A percentile compares a stretch with the other conserved stretches of the same genome.
Evolutionary conservation across 441 rosid genomes (phyloP).

Genomic region (Adansonia rubrostipa): DNA sequence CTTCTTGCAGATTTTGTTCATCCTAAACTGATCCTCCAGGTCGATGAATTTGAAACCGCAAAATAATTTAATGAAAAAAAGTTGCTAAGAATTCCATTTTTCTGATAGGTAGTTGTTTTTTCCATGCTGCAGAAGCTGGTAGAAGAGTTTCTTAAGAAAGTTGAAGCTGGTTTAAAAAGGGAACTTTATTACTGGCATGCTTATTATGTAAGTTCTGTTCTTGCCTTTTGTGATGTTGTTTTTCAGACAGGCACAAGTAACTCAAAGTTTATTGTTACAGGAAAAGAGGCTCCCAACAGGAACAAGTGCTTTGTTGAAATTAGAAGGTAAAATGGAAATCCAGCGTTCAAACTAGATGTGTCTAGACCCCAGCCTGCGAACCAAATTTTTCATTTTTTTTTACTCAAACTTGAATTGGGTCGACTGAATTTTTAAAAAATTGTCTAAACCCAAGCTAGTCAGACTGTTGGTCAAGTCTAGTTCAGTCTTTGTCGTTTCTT

Average conservation of each 20-base stretch:
- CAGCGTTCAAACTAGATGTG: too few relatives aligned
- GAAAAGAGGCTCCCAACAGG: conserved; percentile 75
- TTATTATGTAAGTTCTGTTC: conserved; percentile 54
- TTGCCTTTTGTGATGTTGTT: background rate
- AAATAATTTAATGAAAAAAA: background rate
- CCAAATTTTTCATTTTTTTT: too few relatives aligned
- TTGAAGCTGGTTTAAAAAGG: conserved; percentile 50
- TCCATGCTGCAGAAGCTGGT: conserved; percentile 56
- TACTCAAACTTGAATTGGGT: too few relatives aligned
- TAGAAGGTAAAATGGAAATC: conserved; percentile 50
- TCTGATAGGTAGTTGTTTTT: conserved; percentile 4
- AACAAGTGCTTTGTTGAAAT: conserved; percentile 60
- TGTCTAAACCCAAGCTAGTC: too few relatives aligned
- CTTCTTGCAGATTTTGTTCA: conserved; percentile 68
- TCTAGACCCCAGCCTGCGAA: too few relatives aligned
- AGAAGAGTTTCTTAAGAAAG: conserved; percentile 56
- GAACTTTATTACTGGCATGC: conserved; percentile 71
- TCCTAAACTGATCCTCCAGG: conserved; percentile 66
- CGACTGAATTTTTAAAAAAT: too few relatives aligned
- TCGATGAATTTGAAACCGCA: conserved; percentile 30
- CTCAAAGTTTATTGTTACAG: conserved; percentile 37
- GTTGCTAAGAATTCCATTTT: background rate
- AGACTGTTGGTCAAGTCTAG: too few relatives aligned
- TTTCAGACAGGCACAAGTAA: conserved; percentile 1
- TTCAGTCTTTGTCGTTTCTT: background rate